Conservation (phyloP, 169 alveolate genomes). For the Eimeria falciformis region DNA sequence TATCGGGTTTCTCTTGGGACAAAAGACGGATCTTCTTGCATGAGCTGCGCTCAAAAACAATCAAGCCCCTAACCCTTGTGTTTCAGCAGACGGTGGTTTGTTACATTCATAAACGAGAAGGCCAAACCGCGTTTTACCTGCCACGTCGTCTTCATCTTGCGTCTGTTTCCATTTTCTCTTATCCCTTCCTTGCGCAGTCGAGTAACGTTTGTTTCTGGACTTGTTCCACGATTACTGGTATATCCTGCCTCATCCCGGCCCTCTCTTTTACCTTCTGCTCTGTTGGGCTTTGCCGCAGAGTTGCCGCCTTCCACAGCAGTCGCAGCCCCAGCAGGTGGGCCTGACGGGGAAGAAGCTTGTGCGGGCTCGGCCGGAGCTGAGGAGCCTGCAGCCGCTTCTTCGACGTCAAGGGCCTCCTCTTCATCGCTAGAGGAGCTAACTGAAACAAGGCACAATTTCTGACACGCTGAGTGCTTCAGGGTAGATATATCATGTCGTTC, state of each 20-base stretch:
- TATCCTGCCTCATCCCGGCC: background rate
- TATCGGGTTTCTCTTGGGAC: conserved; percentile 71
- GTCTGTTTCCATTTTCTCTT: background rate
- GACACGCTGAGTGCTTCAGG: no score
- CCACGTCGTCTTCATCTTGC: conserved; percentile 31
- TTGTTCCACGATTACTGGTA: background rate
- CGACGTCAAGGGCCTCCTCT: conserved; percentile 22
- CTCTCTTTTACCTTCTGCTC: conserved; percentile 1
- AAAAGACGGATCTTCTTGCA: conserved; percentile 72
- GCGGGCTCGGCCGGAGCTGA: background rate
- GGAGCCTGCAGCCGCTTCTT: background rate
- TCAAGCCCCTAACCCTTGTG: background rate
- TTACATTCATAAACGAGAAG: background rate
- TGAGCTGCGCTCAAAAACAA: conserved; percentile 45
- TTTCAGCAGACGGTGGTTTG: background rate
- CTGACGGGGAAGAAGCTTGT: background rate
- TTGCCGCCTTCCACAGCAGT: conserved; percentile 11
- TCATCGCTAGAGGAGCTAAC: conserved; percentile 46
- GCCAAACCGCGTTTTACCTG: background rate
- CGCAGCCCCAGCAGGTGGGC: background rate
- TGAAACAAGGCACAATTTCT: background rate
- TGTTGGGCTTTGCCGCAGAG: background rate
- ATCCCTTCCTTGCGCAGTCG: background rate
- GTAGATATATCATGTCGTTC: no score
- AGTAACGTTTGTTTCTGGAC: background rate